Base-by-base conservation (phyloP, 768 basidiomycete species). In the Boletus barrowsii region DNA sequence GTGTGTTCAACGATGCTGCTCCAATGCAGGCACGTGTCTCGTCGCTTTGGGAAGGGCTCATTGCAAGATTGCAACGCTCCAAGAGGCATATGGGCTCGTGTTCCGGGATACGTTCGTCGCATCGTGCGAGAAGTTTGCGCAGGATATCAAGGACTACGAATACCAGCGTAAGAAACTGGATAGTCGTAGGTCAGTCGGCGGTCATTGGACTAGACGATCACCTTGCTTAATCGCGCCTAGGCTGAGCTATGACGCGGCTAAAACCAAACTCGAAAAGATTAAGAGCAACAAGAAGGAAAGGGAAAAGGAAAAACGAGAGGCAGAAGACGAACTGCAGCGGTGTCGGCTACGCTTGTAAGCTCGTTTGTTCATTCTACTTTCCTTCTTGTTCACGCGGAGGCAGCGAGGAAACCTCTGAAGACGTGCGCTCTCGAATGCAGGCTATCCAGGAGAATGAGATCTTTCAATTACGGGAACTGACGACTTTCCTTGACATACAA, bases 401-500 rank as follows among this genome's bases (percentile, higher is more conserved):
- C 60, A 94, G 93, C 61, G 92, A 96, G 53, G 93, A 97, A 70
- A 86, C 87, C 0, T 80, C 84, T 10, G 88, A 93, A 65, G 91
- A 95, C 57, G 81, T 95, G 1, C 87, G 84, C n/a, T 79, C 79
- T 3, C 83, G 88, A 36, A 91, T 95, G 79, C 80, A 82, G 47
- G 79, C 77, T 0, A 87, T 97, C 45, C 89, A 92, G 64, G 86
- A 91, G 57, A 84, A 86, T 48, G 93, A 96, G 64, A 75, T 82
- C 26, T 72, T 76, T 29, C 88, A 93, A 60, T 74, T 89, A 6
- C 81, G 80, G 33, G 90, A 88, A 39, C 75, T 97, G 32, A 82
- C 83, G 4, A 69, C 73, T 5, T 82, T 95, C 63, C 73, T 97
- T 33, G 86, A 93, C 46, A 71, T 82, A 11, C 87, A 96, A 61